Evolutionary conservation across 2,329 filamentous ascomycete genomes (phyloP), one percentile per base, ranked within the genome.

Genomic region (Elsinoe arachidis): DNA sequence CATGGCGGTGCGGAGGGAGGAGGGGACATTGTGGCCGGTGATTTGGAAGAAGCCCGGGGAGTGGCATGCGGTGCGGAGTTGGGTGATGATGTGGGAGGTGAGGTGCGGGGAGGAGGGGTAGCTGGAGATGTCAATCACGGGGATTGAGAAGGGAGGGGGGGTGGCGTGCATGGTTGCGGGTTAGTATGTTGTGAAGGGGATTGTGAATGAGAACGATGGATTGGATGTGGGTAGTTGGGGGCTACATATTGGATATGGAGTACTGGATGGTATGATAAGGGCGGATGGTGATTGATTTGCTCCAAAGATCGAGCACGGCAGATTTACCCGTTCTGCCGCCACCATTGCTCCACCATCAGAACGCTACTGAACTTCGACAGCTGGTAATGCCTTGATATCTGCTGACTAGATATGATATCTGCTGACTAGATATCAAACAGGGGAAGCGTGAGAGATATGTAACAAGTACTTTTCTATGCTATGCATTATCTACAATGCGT

Each of bases 21-120:
- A 43, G 1, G 74, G 69, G 5, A 76, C 68, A 1, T 67, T 64
- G 55, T 76, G 73, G 26, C 71, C 71, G 1, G 68, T 71, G 59
- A 76, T 74, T 57, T 76, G 74, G 63, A 76, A 77, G 64, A 77
- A 77, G 17, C 75, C 74, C n/a, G 41, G 52, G 12, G 39, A n/a
- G 11, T 43, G 30, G n/a, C 56, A 58, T 34, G 47, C 51, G 6
- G 52, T 38, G 12, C 41, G 38, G 15, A 58, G 35, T 30, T 49
- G n/a, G 17, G 12, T 43, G 1, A 55, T 33, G 9, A 58, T 57
- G 15, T 30, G 6, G 11, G 15, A 30, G 56, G n/a, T 47, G 17
- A 12, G 21, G 7, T 2, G 14, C 6, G 19, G 10, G 43, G 14
- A 17, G 19, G 10, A 10, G 11, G 21, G 19, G 43, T 47, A 47